A percentile compares a stretch with the other conserved stretches of the same genome.
These are phyloP conservation scores for Abrus pulchellus DNA, from an alignment of 306 rosid species.

Conservation along the genomic window DNA sequence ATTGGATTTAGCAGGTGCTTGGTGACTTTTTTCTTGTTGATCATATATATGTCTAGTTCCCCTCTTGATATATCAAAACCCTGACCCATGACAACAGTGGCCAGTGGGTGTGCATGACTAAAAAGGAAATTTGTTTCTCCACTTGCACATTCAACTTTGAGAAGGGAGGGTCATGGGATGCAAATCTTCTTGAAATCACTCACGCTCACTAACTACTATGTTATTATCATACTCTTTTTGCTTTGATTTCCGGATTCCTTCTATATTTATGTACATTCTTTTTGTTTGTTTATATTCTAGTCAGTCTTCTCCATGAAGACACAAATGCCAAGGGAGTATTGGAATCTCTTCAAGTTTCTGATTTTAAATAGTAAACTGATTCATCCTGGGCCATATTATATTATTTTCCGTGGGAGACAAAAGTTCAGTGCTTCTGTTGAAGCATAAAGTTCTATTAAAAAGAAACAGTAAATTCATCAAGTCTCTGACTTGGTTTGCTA, in stretches of 20 bases:
- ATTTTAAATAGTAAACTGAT: background rate
- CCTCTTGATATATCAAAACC: conserved; percentile 13
- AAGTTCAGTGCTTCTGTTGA: conserved; percentile 30
- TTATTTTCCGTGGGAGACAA: conserved; percentile 45
- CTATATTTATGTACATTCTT: background rate
- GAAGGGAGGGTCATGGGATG: conserved; percentile 19
- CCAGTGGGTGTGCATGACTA: conserved; percentile 24
- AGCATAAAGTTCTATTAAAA: conserved; percentile 26
- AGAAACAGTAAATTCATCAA: conserved; percentile 34
- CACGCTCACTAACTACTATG: conserved; percentile 35
- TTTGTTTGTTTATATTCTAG: conserved; percentile 21
- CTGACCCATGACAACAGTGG: conserved; percentile 39
- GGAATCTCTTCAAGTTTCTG: conserved; percentile 57
- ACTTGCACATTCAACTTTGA: conserved; percentile 33
- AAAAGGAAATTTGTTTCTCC: conserved; percentile 36
- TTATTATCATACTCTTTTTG: conserved; percentile 35
- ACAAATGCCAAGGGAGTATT: conserved; percentile 38
- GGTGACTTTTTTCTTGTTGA: conserved; percentile 50
- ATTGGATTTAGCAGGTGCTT: conserved; percentile 41
- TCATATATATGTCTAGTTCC: background rate
- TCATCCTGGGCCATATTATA: conserved; percentile 23
- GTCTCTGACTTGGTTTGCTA: conserved; percentile 21
- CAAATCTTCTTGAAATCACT: conserved; percentile 32
- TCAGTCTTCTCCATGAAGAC: conserved; percentile 10
- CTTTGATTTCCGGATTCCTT: conserved; percentile 28